Percentiles rank a stretch among this genome's conserved stretches.
Evolutionary conservation across 805 yeast genomes (phyloP).

Genomic region (Lipomyces oligophaga): DNA sequence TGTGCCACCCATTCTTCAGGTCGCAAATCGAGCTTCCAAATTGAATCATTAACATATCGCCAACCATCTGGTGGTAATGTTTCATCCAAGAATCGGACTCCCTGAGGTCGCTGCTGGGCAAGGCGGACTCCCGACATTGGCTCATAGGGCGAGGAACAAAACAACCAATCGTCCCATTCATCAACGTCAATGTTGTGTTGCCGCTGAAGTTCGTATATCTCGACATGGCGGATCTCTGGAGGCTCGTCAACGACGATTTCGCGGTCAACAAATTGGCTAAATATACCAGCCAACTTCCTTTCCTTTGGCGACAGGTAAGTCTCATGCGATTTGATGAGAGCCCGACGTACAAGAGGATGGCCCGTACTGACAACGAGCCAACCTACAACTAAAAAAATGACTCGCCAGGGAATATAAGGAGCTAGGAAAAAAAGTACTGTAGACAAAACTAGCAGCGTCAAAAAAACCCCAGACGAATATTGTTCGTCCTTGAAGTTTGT

Average conservation of each 20-base stretch:
- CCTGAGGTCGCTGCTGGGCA: conserved; percentile 59
- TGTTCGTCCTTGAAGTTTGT: conserved; percentile 29
- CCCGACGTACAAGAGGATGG: conserved; percentile 25
- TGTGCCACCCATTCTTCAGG: conserved; percentile 52
- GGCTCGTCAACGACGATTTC: conserved; percentile 64
- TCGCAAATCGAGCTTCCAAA: conserved; percentile 63
- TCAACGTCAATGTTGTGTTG: conserved; percentile 54
- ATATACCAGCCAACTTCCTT: conserved; percentile 35
- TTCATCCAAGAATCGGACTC: conserved; percentile 51
- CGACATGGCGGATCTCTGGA: conserved; percentile 60
- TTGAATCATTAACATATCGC: conserved; percentile 56
- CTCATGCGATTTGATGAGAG: conserved; percentile 11
- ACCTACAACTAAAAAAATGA: conserved; percentile 20
- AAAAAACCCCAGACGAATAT: conserved; percentile 28
- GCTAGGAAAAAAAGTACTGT: conserved; percentile 42
- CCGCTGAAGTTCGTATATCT: conserved; percentile 70
- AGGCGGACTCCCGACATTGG: conserved; percentile 44
- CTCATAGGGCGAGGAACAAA: conserved; percentile 55
- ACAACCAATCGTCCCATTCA: conserved; percentile 60
- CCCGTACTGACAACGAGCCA: conserved; percentile 25
- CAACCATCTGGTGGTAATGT: conserved; percentile 69
- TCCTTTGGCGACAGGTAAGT: conserved; percentile 33
- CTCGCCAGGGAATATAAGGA: conserved; percentile 29
- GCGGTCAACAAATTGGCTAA: conserved; percentile 41
- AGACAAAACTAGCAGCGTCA: conserved; percentile 15